These are phyloP conservation scores for Sporobolomyces pararoseus DNA, from an alignment of 768 basidiomycete species.

Conservation along the genomic window DNA sequence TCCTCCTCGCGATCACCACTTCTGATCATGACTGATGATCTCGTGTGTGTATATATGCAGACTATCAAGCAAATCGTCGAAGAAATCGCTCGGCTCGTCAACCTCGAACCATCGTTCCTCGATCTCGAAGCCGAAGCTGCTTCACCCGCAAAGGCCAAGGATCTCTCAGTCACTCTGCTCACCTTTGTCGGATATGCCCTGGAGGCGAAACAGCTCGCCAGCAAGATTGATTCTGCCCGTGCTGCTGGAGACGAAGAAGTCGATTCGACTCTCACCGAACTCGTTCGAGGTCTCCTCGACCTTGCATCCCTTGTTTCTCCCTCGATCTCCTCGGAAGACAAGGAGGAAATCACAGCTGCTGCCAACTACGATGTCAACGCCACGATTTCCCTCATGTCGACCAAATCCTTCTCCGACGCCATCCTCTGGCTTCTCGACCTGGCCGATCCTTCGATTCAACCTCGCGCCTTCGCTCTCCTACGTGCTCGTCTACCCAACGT, in stretches of 20 bases:
- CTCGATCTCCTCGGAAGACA: constrained; percentile 18
- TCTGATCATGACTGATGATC: background rate
- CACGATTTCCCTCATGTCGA: constrained; percentile 64
- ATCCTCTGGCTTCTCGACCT: constrained; percentile 43
- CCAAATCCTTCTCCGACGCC: constrained; percentile 58
- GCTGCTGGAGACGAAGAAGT: constrained; percentile 22
- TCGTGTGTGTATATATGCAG: constrained; percentile 51
- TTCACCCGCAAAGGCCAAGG: constrained; percentile 1
- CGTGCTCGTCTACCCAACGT: constrained; percentile 64
- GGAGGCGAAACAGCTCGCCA: constrained; percentile 42
- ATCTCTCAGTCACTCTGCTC: constrained; percentile 61
- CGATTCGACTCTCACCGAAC: constrained; percentile 38
- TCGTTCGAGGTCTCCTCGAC: constrained; percentile 39
- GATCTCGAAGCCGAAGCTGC: constrained; percentile 3
- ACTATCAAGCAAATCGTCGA: constrained; percentile 62
- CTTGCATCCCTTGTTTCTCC: constrained; percentile 34
- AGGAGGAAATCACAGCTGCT: constrained; percentile 33
- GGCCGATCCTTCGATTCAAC: constrained; percentile 34
- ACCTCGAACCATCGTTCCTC: constrained; percentile 39
- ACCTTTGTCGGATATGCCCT: constrained; percentile 55
- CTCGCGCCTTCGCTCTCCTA: constrained; percentile 63
- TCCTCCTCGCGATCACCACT: background rate
- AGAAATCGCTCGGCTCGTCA: constrained; percentile 63
- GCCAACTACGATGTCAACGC: constrained; percentile 56
- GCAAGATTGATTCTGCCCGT: constrained; percentile 40